Base-by-base conservation (phyloP, 1,284 basidiomycete genomes). In the Kwoniella shivajii region DNA sequence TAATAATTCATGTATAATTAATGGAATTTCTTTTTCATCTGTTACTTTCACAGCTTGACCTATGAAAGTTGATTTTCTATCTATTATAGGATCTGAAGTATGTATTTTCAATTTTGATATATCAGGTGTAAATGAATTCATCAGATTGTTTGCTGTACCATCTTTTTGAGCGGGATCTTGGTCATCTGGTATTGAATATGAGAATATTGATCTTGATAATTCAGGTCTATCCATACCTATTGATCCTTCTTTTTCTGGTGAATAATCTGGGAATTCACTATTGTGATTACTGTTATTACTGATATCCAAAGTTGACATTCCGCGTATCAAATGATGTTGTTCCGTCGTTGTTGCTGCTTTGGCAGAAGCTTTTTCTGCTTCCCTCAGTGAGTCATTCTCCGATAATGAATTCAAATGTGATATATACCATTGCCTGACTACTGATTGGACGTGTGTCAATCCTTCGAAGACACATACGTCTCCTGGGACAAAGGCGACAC, bases 391-490 rank as follows among this genome's bases (percentile, higher is more conserved):
- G 56, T 86, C 85, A 0, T 82, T 84, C 0, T 80, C 83, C 43
- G 81, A 83, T 41, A 84, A 84, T 42, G 78, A 79, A 57, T 79
- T 84, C 11, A 89, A 77, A 26, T 81, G 84, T 3, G 84, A 83
- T 55, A 83, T 81, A 67, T 90, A 89, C 91, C 91, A 93, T 42
- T 74, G 70, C 34, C 81, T 79, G 56, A 85, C 87, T 26, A 82
- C 80, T 49, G 88, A 85, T 42, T 88, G 78, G n/a, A 88, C 85
- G 71, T 84, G 86, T 68, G 90, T 87, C 10, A 93, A 78, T 10
- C 92, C 91, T 64, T 95, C 92, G 71, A 94, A 95, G 14, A 94
- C 88, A 68, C 89, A 91, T 13, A 91, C 86, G 1, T 82, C 82
- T 48, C 87, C 90, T 18, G 85, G 79, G 0, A 80, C 79, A 84